A percentile compares a stretch with the other conserved stretches of the same genome.
These are phyloP conservation scores for Urochloa ruziziensis DNA, from an alignment of 176 grass and related monocot species.

Conservation along the genomic window DNA sequence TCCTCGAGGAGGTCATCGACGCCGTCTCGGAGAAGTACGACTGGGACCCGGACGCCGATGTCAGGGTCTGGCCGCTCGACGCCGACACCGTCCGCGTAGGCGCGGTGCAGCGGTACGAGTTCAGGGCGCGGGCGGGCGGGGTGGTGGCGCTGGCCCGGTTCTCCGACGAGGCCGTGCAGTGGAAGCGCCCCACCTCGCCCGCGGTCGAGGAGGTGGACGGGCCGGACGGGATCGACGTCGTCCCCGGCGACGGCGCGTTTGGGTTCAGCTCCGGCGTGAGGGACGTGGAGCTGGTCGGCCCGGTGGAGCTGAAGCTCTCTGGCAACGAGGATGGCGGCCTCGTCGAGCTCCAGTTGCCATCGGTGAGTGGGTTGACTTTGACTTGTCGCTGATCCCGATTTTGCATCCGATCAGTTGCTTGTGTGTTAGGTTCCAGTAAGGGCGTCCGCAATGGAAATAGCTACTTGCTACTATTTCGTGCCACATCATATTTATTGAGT, in stretches of 20 bases:
- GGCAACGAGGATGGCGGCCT: slow-evolving; percentile 30
- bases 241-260: slow-evolving; percentile 38
- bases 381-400: neutral
- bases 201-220: slow-evolving; percentile 56
- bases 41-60: slow-evolving; percentile 63
- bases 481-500: no score
- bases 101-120: slow-evolving; percentile 60
- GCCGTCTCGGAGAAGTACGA: slow-evolving; percentile 60
- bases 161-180: slow-evolving; percentile 56
- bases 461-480: no score
- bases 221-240: slow-evolving; percentile 61
- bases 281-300: slow-evolving; percentile 68
- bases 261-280: slow-evolving; percentile 40
- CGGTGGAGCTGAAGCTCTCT: slow-evolving; percentile 58
- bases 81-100: slow-evolving; percentile 37
- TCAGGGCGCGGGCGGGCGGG: slow-evolving; percentile 51
- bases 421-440: neutral
- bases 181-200: slow-evolving; percentile 32
- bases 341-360: slow-evolving; percentile 62
- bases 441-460: no score
- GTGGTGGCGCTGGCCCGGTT: slow-evolving; percentile 21
- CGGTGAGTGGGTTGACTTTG: slow-evolving; percentile 65
- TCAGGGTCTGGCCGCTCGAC: slow-evolving; percentile 62
- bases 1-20: slow-evolving; percentile 66
- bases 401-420: slow-evolving; percentile 24